A percentile compares a stretch with the other conserved stretches of the same genome.
Conservation (phyloP, 75 land plant genomes). For the Pinus taeda region DNA sequence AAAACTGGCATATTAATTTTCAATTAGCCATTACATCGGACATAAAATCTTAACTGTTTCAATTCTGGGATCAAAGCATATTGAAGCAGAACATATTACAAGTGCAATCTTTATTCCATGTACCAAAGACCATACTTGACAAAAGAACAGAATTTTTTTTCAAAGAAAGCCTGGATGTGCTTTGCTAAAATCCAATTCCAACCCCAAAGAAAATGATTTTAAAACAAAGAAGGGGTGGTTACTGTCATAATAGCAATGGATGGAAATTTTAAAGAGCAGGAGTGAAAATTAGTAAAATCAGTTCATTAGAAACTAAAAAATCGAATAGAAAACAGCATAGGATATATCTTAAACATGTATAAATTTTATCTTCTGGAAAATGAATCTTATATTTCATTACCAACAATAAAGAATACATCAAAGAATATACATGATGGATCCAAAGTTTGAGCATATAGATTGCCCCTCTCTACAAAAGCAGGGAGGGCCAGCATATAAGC, state of each 20-base stretch:
- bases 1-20: background rate
- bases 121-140: background rate
- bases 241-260: too few relatives aligned
- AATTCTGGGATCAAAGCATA: background rate
- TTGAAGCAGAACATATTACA: background rate
- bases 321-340: too few relatives aligned
- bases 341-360: too few relatives aligned
- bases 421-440: too few relatives aligned
- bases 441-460: too few relatives aligned
- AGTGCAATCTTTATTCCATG: background rate
- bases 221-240: background rate
- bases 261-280: background rate
- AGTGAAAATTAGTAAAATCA: background rate
- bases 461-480: too few relatives aligned
- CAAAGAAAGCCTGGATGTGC: background rate
- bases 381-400: too few relatives aligned
- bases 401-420: too few relatives aligned
- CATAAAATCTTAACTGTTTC: background rate
- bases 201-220: background rate
- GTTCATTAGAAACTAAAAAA: background rate
- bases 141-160: background rate
- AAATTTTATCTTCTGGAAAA: too few relatives aligned
- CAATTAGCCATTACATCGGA: background rate
- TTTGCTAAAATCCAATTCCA: background rate
- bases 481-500: too few relatives aligned